phyloP scores from a whole-genome alignment of 805 yeast genomes.

The Komagataella pastoris region DNA sequence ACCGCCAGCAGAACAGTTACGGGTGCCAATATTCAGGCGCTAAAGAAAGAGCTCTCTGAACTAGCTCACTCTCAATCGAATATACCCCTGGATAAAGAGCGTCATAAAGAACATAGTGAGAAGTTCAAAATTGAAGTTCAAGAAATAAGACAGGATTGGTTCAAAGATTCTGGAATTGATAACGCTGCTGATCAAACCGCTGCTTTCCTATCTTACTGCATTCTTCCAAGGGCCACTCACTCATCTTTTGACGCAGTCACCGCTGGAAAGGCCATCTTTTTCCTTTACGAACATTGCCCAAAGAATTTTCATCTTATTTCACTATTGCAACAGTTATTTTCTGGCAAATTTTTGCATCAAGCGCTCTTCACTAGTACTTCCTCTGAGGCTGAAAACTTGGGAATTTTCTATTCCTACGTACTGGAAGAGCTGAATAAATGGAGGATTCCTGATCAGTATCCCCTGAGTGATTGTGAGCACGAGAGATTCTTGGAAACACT shows the following conservation, averaged over 20 bases:
- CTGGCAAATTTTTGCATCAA: conserved; percentile 33
- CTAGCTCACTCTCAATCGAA: conserved; percentile 13
- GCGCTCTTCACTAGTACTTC: conserved; percentile 61
- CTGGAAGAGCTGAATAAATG: conserved; percentile 35
- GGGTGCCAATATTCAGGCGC: conserved; percentile 10
- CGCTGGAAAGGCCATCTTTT: conserved; percentile 45
- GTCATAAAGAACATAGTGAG: conserved; percentile 29
- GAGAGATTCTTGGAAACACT: conserved; percentile 25
- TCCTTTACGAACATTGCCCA: conserved; percentile 21
- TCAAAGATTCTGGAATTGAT: conserved; percentile 5
- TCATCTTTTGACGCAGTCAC: conserved; percentile 77
- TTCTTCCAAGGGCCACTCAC: conserved; percentile 64
- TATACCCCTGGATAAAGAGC: conserved; percentile 25
- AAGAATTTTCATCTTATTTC: conserved; percentile 21
- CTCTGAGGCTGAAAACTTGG: conserved; percentile 70
- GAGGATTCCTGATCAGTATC: conserved; percentile 19
- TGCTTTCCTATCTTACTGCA: conserved; percentile 43
- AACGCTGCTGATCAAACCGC: conserved; percentile 1
- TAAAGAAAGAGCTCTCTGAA: conserved; percentile 12
- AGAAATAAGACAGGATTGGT: conserved; percentile 14
- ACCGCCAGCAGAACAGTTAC: conserved; percentile 14
- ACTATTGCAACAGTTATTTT: conserved; percentile 33
- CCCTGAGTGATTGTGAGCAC: conserved; percentile 14
- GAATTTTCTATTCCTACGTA: conserved; percentile 52
- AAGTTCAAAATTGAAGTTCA: conserved; percentile 2